Percentiles rank a stretch among this genome's conserved stretches.
Evolutionary conservation across 768 basidiomycete genomes (phyloP).

Genomic region (Tubosaeta brunneosetosa): DNA sequence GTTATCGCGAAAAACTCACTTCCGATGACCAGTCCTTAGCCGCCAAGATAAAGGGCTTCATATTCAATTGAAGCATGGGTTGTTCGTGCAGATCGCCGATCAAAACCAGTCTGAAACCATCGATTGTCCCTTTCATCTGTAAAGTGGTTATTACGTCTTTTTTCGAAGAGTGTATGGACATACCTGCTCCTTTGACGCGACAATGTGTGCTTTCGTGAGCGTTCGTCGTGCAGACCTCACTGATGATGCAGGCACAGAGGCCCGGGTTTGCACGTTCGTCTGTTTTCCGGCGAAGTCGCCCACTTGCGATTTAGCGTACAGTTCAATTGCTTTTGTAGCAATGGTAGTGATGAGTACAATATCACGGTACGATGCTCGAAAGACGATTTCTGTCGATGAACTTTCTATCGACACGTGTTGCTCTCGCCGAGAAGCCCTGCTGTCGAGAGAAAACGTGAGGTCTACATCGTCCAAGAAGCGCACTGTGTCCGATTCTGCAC

Average conservation of each 20-base stretch:
- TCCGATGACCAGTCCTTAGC: slow-evolving; percentile 94
- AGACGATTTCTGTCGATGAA: slow-evolving; percentile 75
- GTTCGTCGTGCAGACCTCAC: slow-evolving; percentile 9
- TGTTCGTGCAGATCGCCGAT: slow-evolving; percentile 96
- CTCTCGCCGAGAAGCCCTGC: slow-evolving; percentile 61
- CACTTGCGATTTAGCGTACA: slow-evolving; percentile 51
- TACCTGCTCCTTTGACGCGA: slow-evolving; percentile 84
- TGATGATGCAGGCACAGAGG: slow-evolving; percentile 3
- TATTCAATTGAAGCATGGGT: slow-evolving; percentile 84
- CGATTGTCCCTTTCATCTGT: slow-evolving; percentile 80
- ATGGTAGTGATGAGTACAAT: slow-evolving; percentile 85
- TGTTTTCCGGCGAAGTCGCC: slow-evolving; percentile 8
- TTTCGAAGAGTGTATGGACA: slow-evolving; percentile 8
- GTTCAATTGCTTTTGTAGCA: slow-evolving; percentile 77
- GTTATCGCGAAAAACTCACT: slow-evolving; percentile 38
- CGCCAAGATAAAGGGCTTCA: slow-evolving; percentile 76
- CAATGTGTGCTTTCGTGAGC: slow-evolving; percentile 38
- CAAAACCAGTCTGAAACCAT: slow-evolving; percentile 88
- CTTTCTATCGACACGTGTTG: slow-evolving; percentile 82
- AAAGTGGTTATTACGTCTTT: background rate
- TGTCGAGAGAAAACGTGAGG: slow-evolving; percentile 82
- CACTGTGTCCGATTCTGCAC: slow-evolving; percentile 72
- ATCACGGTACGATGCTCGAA: slow-evolving; percentile 94
- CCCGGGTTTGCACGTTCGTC: slow-evolving; percentile 5
- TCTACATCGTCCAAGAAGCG: slow-evolving; percentile 93